Conservation (phyloP, 768 basidiomycete genomes). For the Lactarius evosmus region DNA sequence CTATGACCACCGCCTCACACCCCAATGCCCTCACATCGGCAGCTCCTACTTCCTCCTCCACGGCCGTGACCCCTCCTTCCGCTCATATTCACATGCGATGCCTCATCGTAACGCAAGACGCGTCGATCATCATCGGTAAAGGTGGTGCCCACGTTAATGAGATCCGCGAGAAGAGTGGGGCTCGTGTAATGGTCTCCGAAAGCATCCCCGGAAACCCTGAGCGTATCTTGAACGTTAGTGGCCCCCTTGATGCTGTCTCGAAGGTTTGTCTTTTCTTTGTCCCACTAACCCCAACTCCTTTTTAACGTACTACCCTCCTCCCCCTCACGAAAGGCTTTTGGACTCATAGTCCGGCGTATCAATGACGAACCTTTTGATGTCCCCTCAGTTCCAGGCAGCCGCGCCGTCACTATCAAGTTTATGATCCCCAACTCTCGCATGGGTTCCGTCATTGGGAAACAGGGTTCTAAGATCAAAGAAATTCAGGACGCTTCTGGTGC, state of each 20-base stretch:
- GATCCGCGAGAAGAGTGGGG: conserved; percentile 96
- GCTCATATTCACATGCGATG: conserved; percentile 96
- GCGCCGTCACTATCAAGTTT: conserved; percentile 98
- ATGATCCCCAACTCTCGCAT: conserved; percentile 99
- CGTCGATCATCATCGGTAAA: conserved; percentile 98
- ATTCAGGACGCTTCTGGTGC: conserved; percentile 99
- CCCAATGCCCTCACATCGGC: conserved; percentile 47
- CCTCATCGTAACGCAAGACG: conserved; percentile 98
- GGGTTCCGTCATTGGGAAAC: conserved; percentile 98
- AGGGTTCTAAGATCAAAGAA: conserved; percentile 97
- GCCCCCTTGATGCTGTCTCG: conserved; percentile 95
- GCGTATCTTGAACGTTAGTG: conserved; percentile 94
- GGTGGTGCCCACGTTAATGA: conserved; percentile 96
- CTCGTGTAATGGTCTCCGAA: conserved; percentile 95
- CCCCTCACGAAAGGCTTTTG: conserved; percentile 73
- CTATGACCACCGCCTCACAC: conserved; percentile 34
- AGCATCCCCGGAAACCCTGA: conserved; percentile 99
- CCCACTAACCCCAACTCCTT: conserved; percentile 11
- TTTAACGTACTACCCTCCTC: background rate
- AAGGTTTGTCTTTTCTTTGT: conserved; percentile 59
- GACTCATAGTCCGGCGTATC: conserved; percentile 96
- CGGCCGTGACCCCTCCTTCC: conserved; percentile 53
- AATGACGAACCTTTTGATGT: conserved; percentile 99
- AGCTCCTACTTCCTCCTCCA: conserved; percentile 50
- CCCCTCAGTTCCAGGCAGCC: conserved; percentile 94